These are phyloP conservation scores for Canariomyces notabilis DNA, from an alignment of 2,329 filamentous ascomycete genomes.

Conservation along the genomic window DNA sequence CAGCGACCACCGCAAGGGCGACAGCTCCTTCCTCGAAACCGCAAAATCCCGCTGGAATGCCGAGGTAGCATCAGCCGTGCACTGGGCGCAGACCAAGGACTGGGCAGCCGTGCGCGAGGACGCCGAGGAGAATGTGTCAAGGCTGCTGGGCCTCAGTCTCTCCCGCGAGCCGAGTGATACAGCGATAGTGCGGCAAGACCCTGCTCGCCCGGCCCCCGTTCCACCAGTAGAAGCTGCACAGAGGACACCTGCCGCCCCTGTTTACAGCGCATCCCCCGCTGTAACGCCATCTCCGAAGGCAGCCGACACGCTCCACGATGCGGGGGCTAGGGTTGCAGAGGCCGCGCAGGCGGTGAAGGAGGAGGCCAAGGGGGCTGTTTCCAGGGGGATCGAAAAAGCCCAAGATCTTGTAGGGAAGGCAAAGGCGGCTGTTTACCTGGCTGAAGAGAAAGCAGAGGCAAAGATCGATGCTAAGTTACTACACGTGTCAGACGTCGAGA, in stretches of 20 bases:
- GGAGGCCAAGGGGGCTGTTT: slow-evolving; percentile 37
- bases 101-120: slow-evolving; percentile 59
- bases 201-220: too few relatives aligned
- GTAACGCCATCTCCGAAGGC: slow-evolving; percentile 8
- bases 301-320: slow-evolving; percentile 15
- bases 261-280: neutral
- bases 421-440: slow-evolving; percentile 33
- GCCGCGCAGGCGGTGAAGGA: slow-evolving; percentile 26
- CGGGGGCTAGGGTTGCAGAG: slow-evolving; percentile 21
- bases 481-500: slow-evolving; percentile 39
- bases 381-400: slow-evolving; percentile 38
- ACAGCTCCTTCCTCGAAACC: slow-evolving; percentile 54
- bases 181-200: neutral
- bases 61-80: slow-evolving; percentile 63
- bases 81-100: slow-evolving; percentile 60
- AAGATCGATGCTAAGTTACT: slow-evolving; percentile 25
- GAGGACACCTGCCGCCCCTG: neutral
- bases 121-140: slow-evolving; percentile 45
- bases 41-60: slow-evolving; percentile 75
- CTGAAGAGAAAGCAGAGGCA: slow-evolving; percentile 33
- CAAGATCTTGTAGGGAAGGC: slow-evolving; percentile 36
- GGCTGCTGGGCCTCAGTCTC: slow-evolving; percentile 39
- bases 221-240: neutral
- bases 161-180: slow-evolving; percentile 29
- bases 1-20: slow-evolving; percentile 40